Base-by-base conservation (phyloP, 2,329 filamentous ascomycete genomes). In the Teratosphaeria destructans region DNA sequence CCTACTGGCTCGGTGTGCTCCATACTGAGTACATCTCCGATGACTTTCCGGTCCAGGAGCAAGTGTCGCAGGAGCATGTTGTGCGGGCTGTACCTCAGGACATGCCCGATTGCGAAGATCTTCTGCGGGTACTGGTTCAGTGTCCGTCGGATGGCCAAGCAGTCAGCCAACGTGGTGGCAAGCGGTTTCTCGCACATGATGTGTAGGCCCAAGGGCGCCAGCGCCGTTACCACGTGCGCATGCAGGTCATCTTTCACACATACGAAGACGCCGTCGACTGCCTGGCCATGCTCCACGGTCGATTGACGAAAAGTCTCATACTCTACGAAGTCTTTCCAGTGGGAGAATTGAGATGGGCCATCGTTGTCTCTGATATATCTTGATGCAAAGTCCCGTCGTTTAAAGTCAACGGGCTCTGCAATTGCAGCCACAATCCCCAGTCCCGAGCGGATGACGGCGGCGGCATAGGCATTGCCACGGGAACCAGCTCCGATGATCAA, bases 171-270 rank as follows among this genome's bases (percentile, higher is more conserved):
- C 0, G 83, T 87, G 26, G 90, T 90, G 0, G 91, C 90, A 58
- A 99, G 77, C 2, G 94, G 94, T 76, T 99, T 99, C 79, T 99
- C 94, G 72, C 91, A 95, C 80, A 96, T 89, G 64, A 97, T 85
- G 72, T 96, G 91, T 55, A 96, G 76, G 2, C 79, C 82, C 71
- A 78, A 75, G 12, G 82, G 82, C 1, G 88, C 86, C 57, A 96
- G 79, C 1, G 84, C 88, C 52, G 86, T 80, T 26, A 96, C 82
- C 55, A 93, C 90, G 59, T 91, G 86, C 56, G 85, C 85, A 73
- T 99, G 94, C 76, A 89, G 86, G 74, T 95, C 89, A 73, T 99
- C 94, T 10, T 93, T 80, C 2, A 95, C 90, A 72, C 85, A 88
- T 54, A 90, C 80, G 65, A 88, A 86, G 14, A 85, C 81, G 0